Evolutionary conservation across 768 basidiomycete genomes (phyloP).

Genomic region (Piloderma croceum): DNA sequence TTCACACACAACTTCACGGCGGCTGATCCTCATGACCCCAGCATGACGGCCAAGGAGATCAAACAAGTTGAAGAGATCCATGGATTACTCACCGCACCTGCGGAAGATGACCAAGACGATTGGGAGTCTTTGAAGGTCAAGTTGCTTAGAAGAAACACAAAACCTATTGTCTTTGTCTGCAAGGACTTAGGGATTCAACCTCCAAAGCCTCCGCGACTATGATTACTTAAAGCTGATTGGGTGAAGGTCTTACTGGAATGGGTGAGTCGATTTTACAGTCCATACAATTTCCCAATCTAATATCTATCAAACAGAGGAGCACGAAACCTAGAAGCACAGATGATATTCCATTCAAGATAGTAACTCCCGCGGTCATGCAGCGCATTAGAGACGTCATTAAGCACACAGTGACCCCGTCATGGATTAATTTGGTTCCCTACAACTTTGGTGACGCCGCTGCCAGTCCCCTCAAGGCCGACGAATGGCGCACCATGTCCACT

Average conservation of each 20-base stretch:
- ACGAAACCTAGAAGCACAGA: not conserved
- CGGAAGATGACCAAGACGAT: not conserved
- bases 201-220: not conserved
- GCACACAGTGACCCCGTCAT: conserved; percentile 5
- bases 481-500: conserved; percentile 22
- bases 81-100: not conserved
- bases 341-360: not conserved
- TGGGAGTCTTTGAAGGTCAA: not conserved
- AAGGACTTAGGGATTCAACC: not conserved
- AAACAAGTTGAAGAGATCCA: not conserved
- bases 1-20: not conserved
- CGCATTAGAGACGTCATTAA: conserved; percentile 7
- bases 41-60: not conserved
- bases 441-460: conserved; percentile 18
- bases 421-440: conserved; percentile 9
- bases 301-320: not conserved
- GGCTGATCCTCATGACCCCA: not conserved
- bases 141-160: not conserved
- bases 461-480: conserved; percentile 23
- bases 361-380: not conserved
- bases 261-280: not conserved
- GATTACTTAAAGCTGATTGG: not conserved
- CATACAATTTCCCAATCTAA: not conserved
- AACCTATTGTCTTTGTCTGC: not conserved
- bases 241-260: not conserved